phyloP scores from a whole-genome alignment of 192 early-diverging fungal species.

The Borealophlyctis nickersoniae region DNA sequence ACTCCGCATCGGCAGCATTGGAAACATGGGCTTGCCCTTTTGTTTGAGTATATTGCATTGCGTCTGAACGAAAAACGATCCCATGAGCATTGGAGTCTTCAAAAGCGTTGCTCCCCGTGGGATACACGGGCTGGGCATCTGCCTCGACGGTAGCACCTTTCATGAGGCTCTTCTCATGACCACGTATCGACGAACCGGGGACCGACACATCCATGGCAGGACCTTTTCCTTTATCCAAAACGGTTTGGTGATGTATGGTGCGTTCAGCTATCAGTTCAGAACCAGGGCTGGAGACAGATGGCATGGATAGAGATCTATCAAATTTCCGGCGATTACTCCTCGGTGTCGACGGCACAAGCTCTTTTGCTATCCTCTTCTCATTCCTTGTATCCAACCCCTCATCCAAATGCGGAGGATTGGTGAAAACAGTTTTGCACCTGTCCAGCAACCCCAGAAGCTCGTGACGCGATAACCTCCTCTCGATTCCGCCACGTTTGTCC shows the following conservation, averaged over 20 bases:
- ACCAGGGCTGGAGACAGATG: no score
- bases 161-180: not conserved
- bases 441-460: slow-evolving; percentile 1
- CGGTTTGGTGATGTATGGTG: no score
- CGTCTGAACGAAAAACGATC: not conserved
- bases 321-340: not conserved
- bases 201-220: no score
- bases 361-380: not conserved
- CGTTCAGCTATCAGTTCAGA: no score
- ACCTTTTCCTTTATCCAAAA: no score
- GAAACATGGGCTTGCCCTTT: no score
- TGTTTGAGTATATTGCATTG: not conserved
- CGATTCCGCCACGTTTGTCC: not conserved
- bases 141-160: not conserved
- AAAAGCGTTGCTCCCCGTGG: not conserved
- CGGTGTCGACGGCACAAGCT: not conserved
- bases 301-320: no score
- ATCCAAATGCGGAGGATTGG: not conserved
- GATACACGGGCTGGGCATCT: not conserved
- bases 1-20: slow-evolving; percentile 1
- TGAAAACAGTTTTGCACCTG: slow-evolving; percentile 5
- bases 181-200: no score
- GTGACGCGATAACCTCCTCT: not conserved
- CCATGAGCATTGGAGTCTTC: not conserved
- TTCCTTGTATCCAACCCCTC: not conserved